These are phyloP conservation scores for Colletotrichum viniferum DNA, from an alignment of 2,329 filamentous ascomycete species.

Conservation along the genomic window DNA sequence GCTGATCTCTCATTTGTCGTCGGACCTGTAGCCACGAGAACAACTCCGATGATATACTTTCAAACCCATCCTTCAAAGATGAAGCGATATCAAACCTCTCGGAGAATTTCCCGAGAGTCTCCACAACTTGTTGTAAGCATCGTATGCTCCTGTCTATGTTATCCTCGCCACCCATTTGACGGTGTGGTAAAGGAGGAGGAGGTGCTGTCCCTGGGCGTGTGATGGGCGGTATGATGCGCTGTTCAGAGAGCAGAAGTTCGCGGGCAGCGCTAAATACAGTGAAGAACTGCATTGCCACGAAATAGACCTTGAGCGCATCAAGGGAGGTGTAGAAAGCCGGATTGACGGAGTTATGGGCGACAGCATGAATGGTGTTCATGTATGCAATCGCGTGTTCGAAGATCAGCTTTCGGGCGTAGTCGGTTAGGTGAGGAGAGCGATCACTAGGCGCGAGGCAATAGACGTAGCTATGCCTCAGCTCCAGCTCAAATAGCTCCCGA, in stretches of 20 bases:
- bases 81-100: constrained; percentile 63
- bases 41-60: constrained; percentile 50
- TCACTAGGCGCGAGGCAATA: constrained; percentile 85
- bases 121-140: constrained; percentile 57
- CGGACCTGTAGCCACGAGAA: constrained; percentile 47
- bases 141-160: constrained; percentile 61
- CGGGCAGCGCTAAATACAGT: constrained; percentile 60
- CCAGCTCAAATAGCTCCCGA: constrained; percentile 81
- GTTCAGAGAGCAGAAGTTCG: constrained; percentile 59
- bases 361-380: constrained; percentile 72
- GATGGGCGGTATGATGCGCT: constrained; percentile 47
- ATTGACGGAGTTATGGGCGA: constrained; percentile 63
- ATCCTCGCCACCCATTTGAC: constrained; percentile 45
- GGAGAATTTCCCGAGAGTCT: constrained; percentile 61
- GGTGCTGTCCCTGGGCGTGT: constrained; percentile 50
- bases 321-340: constrained; percentile 82
- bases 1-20: constrained; percentile 35
- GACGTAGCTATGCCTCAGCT: constrained; percentile 88
- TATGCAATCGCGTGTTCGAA: constrained; percentile 90
- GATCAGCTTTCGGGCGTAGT: constrained; percentile 79
- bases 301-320: constrained; percentile 85
- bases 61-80: constrained; percentile 58
- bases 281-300: constrained; percentile 68
- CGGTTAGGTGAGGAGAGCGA: constrained; percentile 72
- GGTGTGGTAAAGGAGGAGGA: constrained; percentile 58